phyloP scores from a whole-genome alignment of 1,284 basidiomycete species.

The Athelia sp. region DNA sequence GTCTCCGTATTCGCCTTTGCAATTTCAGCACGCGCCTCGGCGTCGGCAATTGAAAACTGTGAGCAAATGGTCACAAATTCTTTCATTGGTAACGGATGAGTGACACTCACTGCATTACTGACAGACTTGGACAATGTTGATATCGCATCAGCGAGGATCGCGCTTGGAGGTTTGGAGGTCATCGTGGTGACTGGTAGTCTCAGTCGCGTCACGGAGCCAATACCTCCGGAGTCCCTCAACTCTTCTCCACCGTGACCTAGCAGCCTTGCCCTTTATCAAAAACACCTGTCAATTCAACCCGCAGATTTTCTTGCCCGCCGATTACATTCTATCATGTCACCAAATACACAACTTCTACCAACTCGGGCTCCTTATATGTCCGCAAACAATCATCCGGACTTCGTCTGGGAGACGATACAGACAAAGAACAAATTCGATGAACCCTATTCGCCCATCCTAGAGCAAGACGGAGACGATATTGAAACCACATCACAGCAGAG shows the following conservation, averaged over 20 bases:
- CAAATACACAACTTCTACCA: no score
- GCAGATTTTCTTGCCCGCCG: no score
- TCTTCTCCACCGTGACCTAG: no score
- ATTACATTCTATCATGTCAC: no score
- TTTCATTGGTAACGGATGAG: background rate
- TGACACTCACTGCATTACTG: slow-evolving; percentile 10
- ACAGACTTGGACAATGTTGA: slow-evolving; percentile 9
- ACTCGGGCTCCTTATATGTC: no score
- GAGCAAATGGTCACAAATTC: background rate
- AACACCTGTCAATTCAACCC: no score
- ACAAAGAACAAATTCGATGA: background rate
- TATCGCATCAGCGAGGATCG: slow-evolving; percentile 3
- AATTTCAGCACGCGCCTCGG: slow-evolving; percentile 38
- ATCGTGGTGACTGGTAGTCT: no score
- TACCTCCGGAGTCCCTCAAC: no score
- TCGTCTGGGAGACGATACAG: no score
- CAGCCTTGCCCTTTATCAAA: no score
- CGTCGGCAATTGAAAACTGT: slow-evolving; percentile 43
- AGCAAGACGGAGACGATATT: background rate
- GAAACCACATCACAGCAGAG: background rate
- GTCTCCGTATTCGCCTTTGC: slow-evolving; percentile 39
- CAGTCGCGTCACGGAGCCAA: no score
- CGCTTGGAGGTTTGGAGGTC: background rate
- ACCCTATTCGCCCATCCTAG: background rate
- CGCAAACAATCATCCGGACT: no score